These are phyloP conservation scores for Tylopilus subfusipes DNA, from an alignment of 768 basidiomycete species.

Conservation along the genomic window DNA sequence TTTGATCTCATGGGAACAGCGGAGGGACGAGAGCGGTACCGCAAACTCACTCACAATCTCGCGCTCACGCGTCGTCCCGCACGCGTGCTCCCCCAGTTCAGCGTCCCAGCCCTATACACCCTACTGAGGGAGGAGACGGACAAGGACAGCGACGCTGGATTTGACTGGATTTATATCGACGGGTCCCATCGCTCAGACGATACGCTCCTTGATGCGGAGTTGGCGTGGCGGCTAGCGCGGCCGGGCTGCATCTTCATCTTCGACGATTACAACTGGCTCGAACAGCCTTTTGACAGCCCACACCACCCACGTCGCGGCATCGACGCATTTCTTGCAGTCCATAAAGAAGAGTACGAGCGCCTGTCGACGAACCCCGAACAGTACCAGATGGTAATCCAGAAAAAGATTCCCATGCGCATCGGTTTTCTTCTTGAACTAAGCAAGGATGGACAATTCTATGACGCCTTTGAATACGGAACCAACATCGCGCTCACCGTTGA, in stretches of 20 bases:
- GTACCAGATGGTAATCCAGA: constrained; percentile 54
- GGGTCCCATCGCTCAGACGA: constrained; percentile 60
- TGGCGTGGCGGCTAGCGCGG: constrained; percentile 53
- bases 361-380: constrained; percentile 34
- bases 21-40: constrained; percentile 45
- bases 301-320: constrained; percentile 57
- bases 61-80: constrained; percentile 40
- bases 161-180: constrained; percentile 59
- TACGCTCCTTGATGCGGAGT: constrained; percentile 57
- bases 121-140: constrained; percentile 46
- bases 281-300: constrained; percentile 43
- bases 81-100: constrained; percentile 50
- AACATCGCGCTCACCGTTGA: constrained; percentile 46
- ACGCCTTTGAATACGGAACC: constrained; percentile 43
- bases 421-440: constrained; percentile 38
- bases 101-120: constrained; percentile 47
- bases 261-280: constrained; percentile 56
- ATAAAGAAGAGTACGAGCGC: constrained; percentile 44
- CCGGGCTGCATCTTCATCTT: constrained; percentile 52
- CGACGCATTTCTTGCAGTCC: constrained; percentile 51
- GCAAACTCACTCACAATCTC: constrained; percentile 47
- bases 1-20: constrained; percentile 51
- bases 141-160: constrained; percentile 35
- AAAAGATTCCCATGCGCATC: constrained; percentile 49
- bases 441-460: background rate